A percentile compares a stretch with the other conserved stretches of the same genome.
phyloP scores from a whole-genome alignment of 176 grass and related monocot genomes.

The barley (Hordeum vulgare) region DNA sequence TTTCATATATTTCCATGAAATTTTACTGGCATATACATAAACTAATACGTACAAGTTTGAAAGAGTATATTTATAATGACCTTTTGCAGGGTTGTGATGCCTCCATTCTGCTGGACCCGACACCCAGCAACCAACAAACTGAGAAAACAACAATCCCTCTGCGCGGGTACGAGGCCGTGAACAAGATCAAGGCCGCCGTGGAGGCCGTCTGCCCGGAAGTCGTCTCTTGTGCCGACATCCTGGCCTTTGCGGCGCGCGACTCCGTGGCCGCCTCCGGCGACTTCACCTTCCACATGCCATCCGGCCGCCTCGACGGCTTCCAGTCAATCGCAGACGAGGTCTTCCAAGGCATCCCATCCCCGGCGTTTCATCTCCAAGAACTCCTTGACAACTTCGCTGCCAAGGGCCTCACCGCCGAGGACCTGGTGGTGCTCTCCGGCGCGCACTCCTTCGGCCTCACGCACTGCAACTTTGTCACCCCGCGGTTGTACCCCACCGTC shows the following conservation, averaged over 20 bases:
- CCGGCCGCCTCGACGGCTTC: conserved; percentile 51
- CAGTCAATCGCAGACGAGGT: conserved; percentile 12
- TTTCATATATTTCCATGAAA: too few species aligned
- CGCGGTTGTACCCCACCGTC: conserved; percentile 38
- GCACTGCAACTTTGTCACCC: conserved; percentile 41
- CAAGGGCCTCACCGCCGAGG: conserved; percentile 31
- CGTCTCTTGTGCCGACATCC: conserved; percentile 58
- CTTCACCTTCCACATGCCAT: conserved; percentile 35
- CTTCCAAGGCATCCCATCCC: conserved; percentile 1
- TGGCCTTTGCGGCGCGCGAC: conserved; percentile 50
- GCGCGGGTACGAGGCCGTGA: conserved; percentile 30
- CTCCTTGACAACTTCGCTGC: conserved; percentile 10
- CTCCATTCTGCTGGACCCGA: conserved; percentile 38
- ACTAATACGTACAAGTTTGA: background rate
- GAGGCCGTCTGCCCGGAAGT: conserved; percentile 26
- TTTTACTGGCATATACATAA: too few species aligned
- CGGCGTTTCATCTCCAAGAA: conserved; percentile 4
- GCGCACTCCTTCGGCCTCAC: conserved; percentile 52
- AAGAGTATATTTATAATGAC: background rate
- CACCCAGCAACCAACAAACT: background rate
- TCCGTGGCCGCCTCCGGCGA: conserved; percentile 7
- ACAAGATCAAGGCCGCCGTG: conserved; percentile 32
- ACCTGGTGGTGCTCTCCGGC: conserved; percentile 54
- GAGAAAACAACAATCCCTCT: conserved; percentile 47
- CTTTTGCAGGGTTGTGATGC: conserved; percentile 42